Evolutionary conservation across 169 alveolate species (phyloP), one percentile per base, ranked within the genome.

Genomic region (Plasmodium yoelii): DNA sequence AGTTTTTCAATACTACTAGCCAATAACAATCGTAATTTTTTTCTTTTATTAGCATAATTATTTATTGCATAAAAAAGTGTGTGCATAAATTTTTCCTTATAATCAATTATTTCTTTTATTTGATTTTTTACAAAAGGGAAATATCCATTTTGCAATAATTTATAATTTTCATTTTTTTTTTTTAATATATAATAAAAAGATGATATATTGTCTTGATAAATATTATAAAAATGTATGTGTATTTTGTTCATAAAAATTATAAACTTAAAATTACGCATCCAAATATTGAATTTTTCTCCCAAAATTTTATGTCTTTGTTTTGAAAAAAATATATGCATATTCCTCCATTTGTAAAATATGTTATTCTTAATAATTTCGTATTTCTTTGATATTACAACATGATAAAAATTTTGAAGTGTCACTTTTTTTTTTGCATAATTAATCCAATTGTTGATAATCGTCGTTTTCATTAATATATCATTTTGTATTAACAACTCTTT

Each of bases 141-240:
- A 39, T 9, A 18, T 5, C 88, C 88, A n/a, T 67, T 49, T 4
- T 24, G n/a, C 6, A 61, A 68, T 34, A 15, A 34, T 5, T 34
- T 61, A 22, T 75, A 75, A 15, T 75, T 75, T 42, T 75, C 88
- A 44, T 55, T 75, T 53, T 26, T 75, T 47, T 63, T 75, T 18
- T 67, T 49, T 56, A 75, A 63, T 28, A 63, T 55, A 39, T 47
- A 75, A 55, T 63, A 75, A 67, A 75, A 75, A 18, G 26, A 63
- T 56, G 64, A 75, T 39, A 75, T 63, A 12, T 75, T 53, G 28
- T 39, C 49, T 39, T 67, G 61, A 44, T 75, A 75, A 9, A 75
- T 75, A 18, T 75, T 75, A 49, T 51, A 75, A 18, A 75, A 44
- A 55, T 75, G 28, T 0, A 53, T 19, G 49, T 75, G 61, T 61